Percentiles rank a stretch among this genome's conserved stretches.
phyloP scores from a whole-genome alignment of 1,284 basidiomycete genomes.

The Microbotryum violaceum region DNA sequence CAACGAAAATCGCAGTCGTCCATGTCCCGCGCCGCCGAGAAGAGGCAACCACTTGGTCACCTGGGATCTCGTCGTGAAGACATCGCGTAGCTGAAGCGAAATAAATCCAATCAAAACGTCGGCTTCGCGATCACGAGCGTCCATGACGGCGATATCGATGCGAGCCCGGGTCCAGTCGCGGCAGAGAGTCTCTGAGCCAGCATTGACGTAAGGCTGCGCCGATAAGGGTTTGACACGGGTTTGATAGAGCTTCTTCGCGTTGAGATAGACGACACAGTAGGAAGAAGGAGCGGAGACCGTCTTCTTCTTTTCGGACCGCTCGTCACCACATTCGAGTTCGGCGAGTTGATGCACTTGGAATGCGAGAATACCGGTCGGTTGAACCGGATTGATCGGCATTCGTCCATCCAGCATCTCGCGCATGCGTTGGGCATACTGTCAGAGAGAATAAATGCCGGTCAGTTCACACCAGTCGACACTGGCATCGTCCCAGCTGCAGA shows the following conservation, averaged over 20 bases:
- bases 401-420: conserved; percentile 9
- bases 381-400: conserved; percentile 6
- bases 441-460: too few relatives aligned
- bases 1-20: conserved; percentile 24
- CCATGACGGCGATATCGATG: conserved; percentile 25
- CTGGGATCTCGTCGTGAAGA: conserved; percentile 18
- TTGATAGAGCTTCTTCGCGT: conserved; percentile 20
- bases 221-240: conserved; percentile 20
- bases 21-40: conserved; percentile 9
- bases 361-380: conserved; percentile 25
- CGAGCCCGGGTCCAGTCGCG: conserved; percentile 23
- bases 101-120: conserved; percentile 25
- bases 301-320: neutral
- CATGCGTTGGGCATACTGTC: neutral
- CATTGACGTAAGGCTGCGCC: conserved; percentile 23
- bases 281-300: conserved; percentile 21
- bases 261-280: conserved; percentile 22
- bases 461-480: too few relatives aligned
- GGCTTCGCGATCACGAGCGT: conserved; percentile 28
- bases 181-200: conserved; percentile 18
- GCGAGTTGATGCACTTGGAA: conserved; percentile 30
- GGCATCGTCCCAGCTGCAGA: too few relatives aligned
- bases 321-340: conserved; percentile 9
- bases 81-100: conserved; percentile 14
- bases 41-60: conserved; percentile 18